Evolutionary conservation across 331 rosid genomes (phyloP), one percentile per base, ranked within the genome.

Genomic region (Stylosanthes scabra): DNA sequence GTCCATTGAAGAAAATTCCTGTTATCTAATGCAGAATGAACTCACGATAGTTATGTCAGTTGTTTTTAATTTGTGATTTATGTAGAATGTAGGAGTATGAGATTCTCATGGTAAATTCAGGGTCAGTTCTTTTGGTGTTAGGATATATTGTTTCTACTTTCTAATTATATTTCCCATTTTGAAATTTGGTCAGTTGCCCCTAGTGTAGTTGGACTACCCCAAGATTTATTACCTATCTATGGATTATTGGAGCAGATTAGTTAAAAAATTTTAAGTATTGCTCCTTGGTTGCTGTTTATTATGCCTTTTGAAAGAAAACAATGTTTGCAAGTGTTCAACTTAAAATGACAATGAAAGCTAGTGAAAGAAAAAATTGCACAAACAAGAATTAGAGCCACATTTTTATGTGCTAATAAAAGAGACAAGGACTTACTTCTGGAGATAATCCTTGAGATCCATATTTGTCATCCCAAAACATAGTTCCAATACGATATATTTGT

Each of bases 381-480:
- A 59, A 37, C 41, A 37, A 63, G 63, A 29, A n/a, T 58, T 51
- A 59, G 63, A 52, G 64, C 59, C 46, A 39, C 63, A 62, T 15
- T 51, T 54, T 39, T 63, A 57, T 15, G 52, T 69, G 63, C 15
- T 45, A 5, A n/a, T n/a, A n/a, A 40, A 64, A 27, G 50, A 66
- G 70, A 68, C 56, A 9, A 70, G 72, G 31, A 74, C 86, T 82
- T 84, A 86, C 97, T 63, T 92, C 97, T 13, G 84, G 67, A 69
- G 96, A 86, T 81, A 92, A 74, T 37, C 97, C 94, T 9, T 90
- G 96, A 13, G 97, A 84, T 72, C 96, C 96, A 78, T 89, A 92
- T 75, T 88, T 92, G 78, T 90, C 96, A 57, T 92, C 97, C 97
- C 96, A 90, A 77, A 90, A 90, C 97, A 92, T 92, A 12, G 96